phyloP scores from a whole-genome alignment of 306 rosid genomes.

The Pyrus pyrifolia region DNA sequence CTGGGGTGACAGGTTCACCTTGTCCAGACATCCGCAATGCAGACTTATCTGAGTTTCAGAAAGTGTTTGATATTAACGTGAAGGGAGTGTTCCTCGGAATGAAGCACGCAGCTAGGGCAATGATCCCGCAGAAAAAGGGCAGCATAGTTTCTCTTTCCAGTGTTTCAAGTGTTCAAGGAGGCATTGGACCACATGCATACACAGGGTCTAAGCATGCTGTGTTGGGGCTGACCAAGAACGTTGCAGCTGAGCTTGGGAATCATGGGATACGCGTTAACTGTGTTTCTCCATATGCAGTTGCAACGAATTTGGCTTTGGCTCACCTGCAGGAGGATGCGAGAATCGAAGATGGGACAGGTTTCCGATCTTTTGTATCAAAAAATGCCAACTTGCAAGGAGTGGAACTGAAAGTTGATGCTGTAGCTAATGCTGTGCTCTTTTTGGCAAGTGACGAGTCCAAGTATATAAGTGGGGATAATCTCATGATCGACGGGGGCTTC shows the following conservation, averaged over 20 bases:
- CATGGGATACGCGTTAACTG: constrained; percentile 48
- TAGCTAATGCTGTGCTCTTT: constrained; percentile 78
- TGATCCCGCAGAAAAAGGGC: constrained; percentile 71
- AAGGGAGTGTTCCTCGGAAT: constrained; percentile 83
- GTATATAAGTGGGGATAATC: constrained; percentile 67
- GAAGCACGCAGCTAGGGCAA: constrained; percentile 64
- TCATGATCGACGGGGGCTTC: constrained; percentile 77
- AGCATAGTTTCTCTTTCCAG: constrained; percentile 65
- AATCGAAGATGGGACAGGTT: constrained; percentile 44
- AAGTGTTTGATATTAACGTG: constrained; percentile 58
- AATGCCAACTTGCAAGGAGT: constrained; percentile 70
- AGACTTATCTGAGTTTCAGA: constrained; percentile 61
- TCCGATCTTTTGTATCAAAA: constrained; percentile 28
- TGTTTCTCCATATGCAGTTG: constrained; percentile 46
- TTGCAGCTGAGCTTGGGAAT: constrained; percentile 75
- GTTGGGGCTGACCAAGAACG: constrained; percentile 65
- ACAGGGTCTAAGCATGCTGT: constrained; percentile 80
- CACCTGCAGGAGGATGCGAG: constrained; percentile 64
- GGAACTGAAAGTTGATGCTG: constrained; percentile 51
- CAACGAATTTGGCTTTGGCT: constrained; percentile 53
- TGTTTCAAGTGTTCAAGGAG: constrained; percentile 44
- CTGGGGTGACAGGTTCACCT: constrained; percentile 69
- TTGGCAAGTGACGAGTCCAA: constrained; percentile 73
- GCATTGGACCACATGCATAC: constrained; percentile 61
- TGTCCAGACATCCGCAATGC: constrained; percentile 56